These are phyloP conservation scores for Yueomyces sinensis DNA, from an alignment of 805 yeast genomes.

Conservation along the genomic window DNA sequence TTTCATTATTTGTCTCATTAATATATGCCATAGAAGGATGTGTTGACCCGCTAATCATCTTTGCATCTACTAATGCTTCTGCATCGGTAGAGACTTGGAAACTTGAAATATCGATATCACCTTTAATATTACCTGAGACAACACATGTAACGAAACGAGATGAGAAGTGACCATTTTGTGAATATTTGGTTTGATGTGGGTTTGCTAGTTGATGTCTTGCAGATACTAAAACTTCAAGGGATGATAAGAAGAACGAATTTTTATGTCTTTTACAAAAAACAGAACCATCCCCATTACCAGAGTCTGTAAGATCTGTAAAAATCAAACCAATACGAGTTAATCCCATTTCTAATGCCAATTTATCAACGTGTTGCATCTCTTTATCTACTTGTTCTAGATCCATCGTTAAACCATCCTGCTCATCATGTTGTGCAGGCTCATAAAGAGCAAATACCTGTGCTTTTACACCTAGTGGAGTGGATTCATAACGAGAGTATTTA, in stretches of 20 bases:
- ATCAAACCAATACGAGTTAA: slow-evolving; percentile 66
- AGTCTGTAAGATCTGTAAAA: slow-evolving; percentile 80
- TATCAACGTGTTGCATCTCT: slow-evolving; percentile 37
- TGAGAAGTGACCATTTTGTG: slow-evolving; percentile 52
- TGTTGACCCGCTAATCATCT: slow-evolving; percentile 73
- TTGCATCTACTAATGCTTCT: slow-evolving; percentile 79
- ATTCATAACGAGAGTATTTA: slow-evolving; percentile 57
- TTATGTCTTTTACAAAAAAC: slow-evolving; percentile 89
- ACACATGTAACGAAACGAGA: slow-evolving; percentile 92
- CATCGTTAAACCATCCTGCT: slow-evolving; percentile 72
- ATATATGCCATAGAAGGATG: slow-evolving; percentile 81
- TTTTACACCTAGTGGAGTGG: slow-evolving; percentile 76
- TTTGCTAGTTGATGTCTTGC: slow-evolving; percentile 58
- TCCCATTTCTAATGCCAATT: slow-evolving; percentile 45
- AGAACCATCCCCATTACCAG: slow-evolving; percentile 76
- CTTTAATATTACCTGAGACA: slow-evolving; percentile 73
- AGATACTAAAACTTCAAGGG: slow-evolving; percentile 77
- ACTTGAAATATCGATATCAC: slow-evolving; percentile 81
- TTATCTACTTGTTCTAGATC: slow-evolving; percentile 26
- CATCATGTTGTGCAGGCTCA: slow-evolving; percentile 85
- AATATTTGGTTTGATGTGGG: slow-evolving; percentile 53
- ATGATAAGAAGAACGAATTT: slow-evolving; percentile 77
- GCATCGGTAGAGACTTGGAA: slow-evolving; percentile 85
- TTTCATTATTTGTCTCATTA: slow-evolving; percentile 51
- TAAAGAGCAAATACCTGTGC: slow-evolving; percentile 89